Base-by-base conservation (phyloP, 768 basidiomycete genomes). In the Tricholoma flavovirens region DNA sequence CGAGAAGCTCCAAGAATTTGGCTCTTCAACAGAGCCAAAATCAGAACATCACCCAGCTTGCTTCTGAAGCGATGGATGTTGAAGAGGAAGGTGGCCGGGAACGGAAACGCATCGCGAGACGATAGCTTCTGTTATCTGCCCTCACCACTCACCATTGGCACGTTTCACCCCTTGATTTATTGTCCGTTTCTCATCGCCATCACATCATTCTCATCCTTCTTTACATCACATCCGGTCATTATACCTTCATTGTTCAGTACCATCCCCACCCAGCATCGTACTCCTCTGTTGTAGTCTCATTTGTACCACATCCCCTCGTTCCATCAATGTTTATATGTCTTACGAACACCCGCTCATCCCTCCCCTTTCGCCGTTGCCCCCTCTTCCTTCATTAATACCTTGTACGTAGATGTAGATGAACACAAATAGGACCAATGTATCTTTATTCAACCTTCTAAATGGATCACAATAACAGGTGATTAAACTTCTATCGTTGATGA, bases 1-100 rank as follows among this genome's bases (percentile, higher is more conserved):
- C 83, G 4, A 69, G 84, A 40, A 86, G 82, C 58, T 66, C 74
- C 21, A 66, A 74, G 48, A 73, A 69, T 42, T 56, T 70, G 19
- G 62, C 60, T 22, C 67, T 68, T 46, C 66, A 69, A 36, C 74
- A 70, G 59, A 64, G 63, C 46, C 74, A 74, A 67, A 76, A 69
- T 36, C 74, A 65, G 69, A 76, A 64, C 59, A 63, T 72, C 49
- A 69, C 70, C 6, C 74, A 71, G 51, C 58, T 65, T 22, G 43
- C 67, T 52, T 63, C 70, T 22, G 80, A 82, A 49, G 80, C 78
- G 58, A 89, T 90, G 82, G 87, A 90, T 40, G 75, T 90, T 15
- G 89, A 91, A 62, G 89, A 90, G 52, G 87, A 88, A 12, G 78
- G 78, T 2, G 40, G 40, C 19, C 77, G 88, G 54, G 88, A 90